phyloP scores from a whole-genome alignment of 306 rosid species.

The Inga oerstediana region DNA sequence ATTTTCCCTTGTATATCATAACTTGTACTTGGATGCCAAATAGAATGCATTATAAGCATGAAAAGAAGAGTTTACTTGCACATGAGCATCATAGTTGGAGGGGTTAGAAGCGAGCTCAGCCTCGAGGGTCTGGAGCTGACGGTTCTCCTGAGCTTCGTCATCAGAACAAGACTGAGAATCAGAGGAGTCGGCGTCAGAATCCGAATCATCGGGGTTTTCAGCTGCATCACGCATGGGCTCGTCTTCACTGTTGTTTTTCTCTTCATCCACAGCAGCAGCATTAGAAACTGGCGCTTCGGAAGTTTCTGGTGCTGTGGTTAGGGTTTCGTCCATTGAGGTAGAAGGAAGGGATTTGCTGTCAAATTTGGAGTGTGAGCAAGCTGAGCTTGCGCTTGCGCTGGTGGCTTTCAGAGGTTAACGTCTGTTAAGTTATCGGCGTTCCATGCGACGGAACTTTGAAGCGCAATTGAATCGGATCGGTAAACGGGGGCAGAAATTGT shows the following conservation, averaged over 20 bases:
- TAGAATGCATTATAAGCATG: background rate
- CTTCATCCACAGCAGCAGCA: background rate
- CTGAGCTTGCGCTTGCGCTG: background rate
- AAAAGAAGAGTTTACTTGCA: slow-evolving; percentile 45
- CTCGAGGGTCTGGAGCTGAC: slow-evolving; percentile 61
- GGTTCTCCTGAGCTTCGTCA: slow-evolving; percentile 66
- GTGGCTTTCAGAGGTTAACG: background rate
- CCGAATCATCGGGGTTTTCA: background rate
- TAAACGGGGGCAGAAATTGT: background rate
- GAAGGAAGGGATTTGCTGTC: background rate
- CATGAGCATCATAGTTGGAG: slow-evolving; percentile 70
- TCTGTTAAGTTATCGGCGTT: background rate
- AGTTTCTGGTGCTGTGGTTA: slow-evolving; percentile 14
- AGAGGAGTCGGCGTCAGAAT: slow-evolving; percentile 40
- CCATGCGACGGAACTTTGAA: background rate
- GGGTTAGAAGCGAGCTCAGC: slow-evolving; percentile 70
- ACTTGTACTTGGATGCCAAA: slow-evolving; percentile 3
- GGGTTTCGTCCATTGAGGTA: slow-evolving; percentile 44
- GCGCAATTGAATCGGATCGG: too few species aligned
- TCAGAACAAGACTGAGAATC: slow-evolving; percentile 46
- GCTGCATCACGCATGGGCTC: background rate
- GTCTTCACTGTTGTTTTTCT: background rate
- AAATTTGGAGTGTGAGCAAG: background rate
- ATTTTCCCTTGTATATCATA: background rate
- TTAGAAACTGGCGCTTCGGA: slow-evolving; percentile 20